Conservation (phyloP, 2,329 filamentous ascomycete species). For the Phyllosticta ampelicida region DNA sequence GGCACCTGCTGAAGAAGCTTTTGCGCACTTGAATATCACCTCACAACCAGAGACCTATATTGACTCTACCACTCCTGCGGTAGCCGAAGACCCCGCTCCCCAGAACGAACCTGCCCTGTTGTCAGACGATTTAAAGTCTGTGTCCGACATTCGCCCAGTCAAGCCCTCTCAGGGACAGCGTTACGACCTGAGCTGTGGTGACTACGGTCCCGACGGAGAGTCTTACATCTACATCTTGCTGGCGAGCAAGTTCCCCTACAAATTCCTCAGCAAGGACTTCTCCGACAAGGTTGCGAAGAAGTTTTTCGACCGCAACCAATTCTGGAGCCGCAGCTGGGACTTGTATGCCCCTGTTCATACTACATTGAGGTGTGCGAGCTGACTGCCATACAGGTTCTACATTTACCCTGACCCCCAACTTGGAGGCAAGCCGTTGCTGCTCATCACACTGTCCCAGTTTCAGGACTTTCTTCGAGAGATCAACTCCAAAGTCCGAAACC, state of each 20-base stretch:
- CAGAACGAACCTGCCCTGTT: neutral
- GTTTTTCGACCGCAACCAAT: conserved; percentile 48
- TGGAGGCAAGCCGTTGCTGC: conserved; percentile 46
- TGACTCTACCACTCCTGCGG: neutral
- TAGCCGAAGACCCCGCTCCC: neutral
- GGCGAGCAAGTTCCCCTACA: conserved; percentile 48
- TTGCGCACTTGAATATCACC: neutral
- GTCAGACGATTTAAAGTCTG: neutral
- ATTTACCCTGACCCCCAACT: conserved; percentile 40
- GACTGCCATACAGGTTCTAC: conserved; percentile 50
- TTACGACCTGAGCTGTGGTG: neutral
- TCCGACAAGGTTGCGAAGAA: conserved; percentile 39
- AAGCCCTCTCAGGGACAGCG: neutral
- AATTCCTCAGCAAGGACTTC: conserved; percentile 42
- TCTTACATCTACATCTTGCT: conserved; percentile 34
- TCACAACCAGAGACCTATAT: neutral
- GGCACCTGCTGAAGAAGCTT: neutral
- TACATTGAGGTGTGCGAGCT: neutral
- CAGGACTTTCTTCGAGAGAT: conserved; percentile 52
- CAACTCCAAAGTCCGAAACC: conserved; percentile 45
- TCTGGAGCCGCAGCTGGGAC: conserved; percentile 58
- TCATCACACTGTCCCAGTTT: conserved; percentile 59
- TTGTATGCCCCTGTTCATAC: conserved; percentile 46
- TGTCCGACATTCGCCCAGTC: neutral
- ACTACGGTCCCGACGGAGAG: conserved; percentile 3